Evolutionary conservation across 192 early-diverging fungal species (phyloP), one percentile per base, ranked within the genome.

Genomic region (Haplosporangium gracile): DNA sequence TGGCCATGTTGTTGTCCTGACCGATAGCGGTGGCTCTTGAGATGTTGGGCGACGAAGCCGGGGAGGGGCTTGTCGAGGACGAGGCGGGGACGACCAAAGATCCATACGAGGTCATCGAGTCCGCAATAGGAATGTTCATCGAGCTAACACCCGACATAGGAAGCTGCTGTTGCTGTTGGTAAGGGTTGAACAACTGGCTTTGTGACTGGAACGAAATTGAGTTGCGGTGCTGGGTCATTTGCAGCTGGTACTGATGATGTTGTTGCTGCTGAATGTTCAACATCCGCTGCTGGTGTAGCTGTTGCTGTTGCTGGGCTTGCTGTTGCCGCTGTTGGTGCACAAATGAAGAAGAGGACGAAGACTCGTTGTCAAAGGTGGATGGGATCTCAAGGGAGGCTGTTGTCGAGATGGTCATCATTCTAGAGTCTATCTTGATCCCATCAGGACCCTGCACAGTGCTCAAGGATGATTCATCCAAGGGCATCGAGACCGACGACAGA

Each of bases 31-130:
- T 26, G 1, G 70, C 76, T 68, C 63, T 76, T 20, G 70, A 18
- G 8, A 34, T 65, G 9, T 47, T 71, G 34, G 84, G 84, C 5
- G 84, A 86, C 1, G 78, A 78, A 2, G 69, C 38, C 1, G 71
- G 69, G 0, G 84, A 86, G 18, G 84, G 81, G 13, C 63, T 57
- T 20, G 84, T 70, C 6, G 83, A 79, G 2, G 78, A 81, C 4
- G 84, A 86, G 20, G 84, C 84, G 29, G 84, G 84, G 10, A 86
- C 84, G 11, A 81, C 76, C 45, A 86, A 71, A 5, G 84, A 86
- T n/a, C 79, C 79, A 75, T 81, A 86, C 5, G 77, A 76, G 34
- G 65, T 4, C 26, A 77, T 80, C 0, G 78, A 40, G 38, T 81
- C 49, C 9, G 77, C 40, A 29, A 81, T 38, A 26, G 75, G 79